These are phyloP conservation scores for Albatrellus ellisii DNA, from an alignment of 768 basidiomycete genomes.

Conservation along the genomic window DNA sequence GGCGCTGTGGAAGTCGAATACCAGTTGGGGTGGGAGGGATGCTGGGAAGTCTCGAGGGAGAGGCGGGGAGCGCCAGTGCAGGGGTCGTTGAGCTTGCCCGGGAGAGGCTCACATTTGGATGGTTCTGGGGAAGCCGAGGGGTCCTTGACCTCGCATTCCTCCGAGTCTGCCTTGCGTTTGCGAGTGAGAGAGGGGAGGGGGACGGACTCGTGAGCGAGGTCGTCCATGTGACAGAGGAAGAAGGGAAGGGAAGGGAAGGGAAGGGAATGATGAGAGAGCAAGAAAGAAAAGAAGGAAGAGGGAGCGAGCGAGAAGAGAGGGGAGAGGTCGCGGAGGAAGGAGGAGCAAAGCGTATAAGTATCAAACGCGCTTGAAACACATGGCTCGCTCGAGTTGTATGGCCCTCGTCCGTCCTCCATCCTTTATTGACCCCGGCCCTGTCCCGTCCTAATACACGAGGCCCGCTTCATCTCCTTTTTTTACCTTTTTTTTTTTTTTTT, in stretches of 20 bases:
- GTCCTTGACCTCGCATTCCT: slow-evolving; percentile 21
- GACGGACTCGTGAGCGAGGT: slow-evolving; percentile 38
- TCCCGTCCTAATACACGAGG: neutral
- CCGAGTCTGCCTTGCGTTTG: slow-evolving; percentile 55
- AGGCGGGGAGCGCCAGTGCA: slow-evolving; percentile 2
- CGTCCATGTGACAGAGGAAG: slow-evolving; percentile 35
- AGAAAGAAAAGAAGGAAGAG: too few species aligned
- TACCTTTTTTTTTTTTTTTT: neutral
- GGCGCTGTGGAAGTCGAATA: slow-evolving; percentile 1
- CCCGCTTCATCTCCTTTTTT: neutral
- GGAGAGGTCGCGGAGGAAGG: too few species aligned
- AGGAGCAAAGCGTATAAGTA: too few species aligned
- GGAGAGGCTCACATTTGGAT: slow-evolving; percentile 1
- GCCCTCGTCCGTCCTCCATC: slow-evolving; percentile 3
- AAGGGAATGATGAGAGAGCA: slow-evolving; percentile 22
- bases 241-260: slow-evolving; percentile 16
- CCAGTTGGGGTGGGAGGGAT: slow-evolving; percentile 6
- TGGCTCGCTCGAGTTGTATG: too few species aligned
- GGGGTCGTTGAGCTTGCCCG: neutral
- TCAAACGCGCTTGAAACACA: too few species aligned
- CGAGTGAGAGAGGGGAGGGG: slow-evolving; percentile 35
- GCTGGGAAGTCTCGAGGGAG: slow-evolving; percentile 9
- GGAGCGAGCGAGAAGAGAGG: too few species aligned
- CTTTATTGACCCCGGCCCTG: too few species aligned
- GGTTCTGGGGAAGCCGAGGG: slow-evolving; percentile 10